Conservation (phyloP, 441 rosid species). For the Adansonia grandidieri region DNA sequence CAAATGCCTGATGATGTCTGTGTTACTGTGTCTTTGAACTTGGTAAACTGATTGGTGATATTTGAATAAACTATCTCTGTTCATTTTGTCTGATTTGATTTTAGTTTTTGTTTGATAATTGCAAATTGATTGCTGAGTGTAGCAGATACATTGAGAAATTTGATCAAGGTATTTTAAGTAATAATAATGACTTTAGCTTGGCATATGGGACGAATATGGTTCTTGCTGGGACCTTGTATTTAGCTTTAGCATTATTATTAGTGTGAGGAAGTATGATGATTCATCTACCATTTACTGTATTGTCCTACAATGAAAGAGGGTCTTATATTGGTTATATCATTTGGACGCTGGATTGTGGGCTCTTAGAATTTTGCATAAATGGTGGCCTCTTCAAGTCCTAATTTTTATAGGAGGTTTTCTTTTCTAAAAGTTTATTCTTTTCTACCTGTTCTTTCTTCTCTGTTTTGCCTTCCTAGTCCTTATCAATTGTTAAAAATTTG, state of each 20-base stretch:
- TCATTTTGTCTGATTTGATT: constrained; percentile 1
- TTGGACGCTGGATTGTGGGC: background rate
- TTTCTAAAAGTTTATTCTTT: background rate
- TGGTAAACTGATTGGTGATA: constrained; percentile 10
- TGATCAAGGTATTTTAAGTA: background rate
- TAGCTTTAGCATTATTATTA: constrained; percentile 5
- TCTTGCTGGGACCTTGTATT: background rate
- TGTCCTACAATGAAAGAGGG: background rate
- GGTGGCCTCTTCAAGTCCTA: background rate
- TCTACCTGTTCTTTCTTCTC: background rate
- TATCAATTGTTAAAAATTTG: constrained; percentile 1
- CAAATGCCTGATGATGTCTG: constrained; percentile 4
- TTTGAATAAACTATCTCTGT: background rate
- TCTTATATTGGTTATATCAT: background rate
- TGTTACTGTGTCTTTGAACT: constrained; percentile 6
- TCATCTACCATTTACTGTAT: background rate
- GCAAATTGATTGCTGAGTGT: constrained; percentile 8
- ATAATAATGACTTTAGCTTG: background rate
- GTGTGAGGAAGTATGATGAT: constrained; percentile 10
- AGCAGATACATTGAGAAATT: background rate
- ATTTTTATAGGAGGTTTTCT: background rate
- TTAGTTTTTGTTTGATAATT: constrained; percentile 12
- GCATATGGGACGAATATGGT: background rate
- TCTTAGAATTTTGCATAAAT: background rate
- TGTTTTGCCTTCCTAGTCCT: background rate